phyloP scores from a whole-genome alignment of 768 basidiomycete species.

The Strobilomyces confusus region DNA sequence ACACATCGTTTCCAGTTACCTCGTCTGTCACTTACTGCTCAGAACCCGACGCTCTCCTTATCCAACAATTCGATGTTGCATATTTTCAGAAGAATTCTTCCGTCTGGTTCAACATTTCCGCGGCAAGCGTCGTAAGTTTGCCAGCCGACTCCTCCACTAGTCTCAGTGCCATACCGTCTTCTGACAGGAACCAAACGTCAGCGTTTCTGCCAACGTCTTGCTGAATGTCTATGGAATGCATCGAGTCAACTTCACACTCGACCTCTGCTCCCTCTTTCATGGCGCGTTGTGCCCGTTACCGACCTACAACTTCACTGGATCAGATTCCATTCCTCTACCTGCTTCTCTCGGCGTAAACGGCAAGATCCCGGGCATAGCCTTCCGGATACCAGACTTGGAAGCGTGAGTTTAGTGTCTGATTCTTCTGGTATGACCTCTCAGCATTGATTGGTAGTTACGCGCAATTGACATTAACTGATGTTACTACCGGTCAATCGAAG shows the following conservation, averaged over 20 bases:
- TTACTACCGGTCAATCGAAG: constrained; percentile 65
- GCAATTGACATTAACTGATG: constrained; percentile 68
- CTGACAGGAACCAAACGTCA: constrained; percentile 64
- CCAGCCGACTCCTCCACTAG: not conserved
- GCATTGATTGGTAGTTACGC: constrained; percentile 42
- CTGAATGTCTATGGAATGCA: constrained; percentile 87
- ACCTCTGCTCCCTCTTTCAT: constrained; percentile 74
- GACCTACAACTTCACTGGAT: constrained; percentile 84
- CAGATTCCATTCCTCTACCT: constrained; percentile 64
- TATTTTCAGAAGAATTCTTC: constrained; percentile 71
- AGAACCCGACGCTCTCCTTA: constrained; percentile 73
- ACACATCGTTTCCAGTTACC: constrained; percentile 49
- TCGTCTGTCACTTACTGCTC: constrained; percentile 87
- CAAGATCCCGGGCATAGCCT: constrained; percentile 76
- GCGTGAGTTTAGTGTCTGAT: constrained; percentile 35
- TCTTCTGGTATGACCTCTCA: constrained; percentile 2
- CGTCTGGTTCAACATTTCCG: constrained; percentile 79
- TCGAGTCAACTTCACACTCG: constrained; percentile 77
- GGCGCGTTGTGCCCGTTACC: constrained; percentile 83
- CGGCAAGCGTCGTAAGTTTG: constrained; percentile 75
- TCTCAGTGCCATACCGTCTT: constrained; percentile 14
- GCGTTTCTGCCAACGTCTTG: constrained; percentile 76
- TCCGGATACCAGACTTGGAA: constrained; percentile 85
- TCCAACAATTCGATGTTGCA: constrained; percentile 71
- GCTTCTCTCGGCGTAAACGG: constrained; percentile 50